Conservation (phyloP, 116 monocot species). For the Dioscorea cayenensis region DNA sequence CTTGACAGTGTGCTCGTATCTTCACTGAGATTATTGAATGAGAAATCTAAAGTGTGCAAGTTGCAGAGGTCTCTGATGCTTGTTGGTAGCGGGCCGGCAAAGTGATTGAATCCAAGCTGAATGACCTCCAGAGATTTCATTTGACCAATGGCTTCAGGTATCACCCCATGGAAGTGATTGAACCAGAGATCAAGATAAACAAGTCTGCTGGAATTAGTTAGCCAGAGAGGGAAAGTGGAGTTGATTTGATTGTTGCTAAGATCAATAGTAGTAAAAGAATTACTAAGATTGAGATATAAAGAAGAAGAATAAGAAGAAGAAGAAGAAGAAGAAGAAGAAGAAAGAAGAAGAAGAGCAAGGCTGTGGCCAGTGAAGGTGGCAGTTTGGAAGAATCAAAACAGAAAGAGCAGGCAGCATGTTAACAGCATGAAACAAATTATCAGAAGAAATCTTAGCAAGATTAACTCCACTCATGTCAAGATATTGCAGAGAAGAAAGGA, state of each 20-base stretch:
- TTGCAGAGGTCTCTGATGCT: neutral
- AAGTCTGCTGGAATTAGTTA: slow-evolving; percentile 6
- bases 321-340: too few species aligned
- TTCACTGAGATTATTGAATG: neutral
- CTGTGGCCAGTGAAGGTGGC: neutral
- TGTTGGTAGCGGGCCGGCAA: neutral
- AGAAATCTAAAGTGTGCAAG: neutral
- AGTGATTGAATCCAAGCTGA: neutral
- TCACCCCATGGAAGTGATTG: neutral
- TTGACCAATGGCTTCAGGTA: slow-evolving; percentile 7
- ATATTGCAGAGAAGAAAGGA: slow-evolving; percentile 7
- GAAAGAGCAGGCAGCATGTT: slow-evolving; percentile 9
- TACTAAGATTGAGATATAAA: slow-evolving; percentile 8
- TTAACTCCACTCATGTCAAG: slow-evolving; percentile 6
- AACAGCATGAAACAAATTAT: slow-evolving; percentile 10
- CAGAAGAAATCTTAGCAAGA: neutral
- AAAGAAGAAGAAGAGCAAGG: neutral
- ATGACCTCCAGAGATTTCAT: neutral
- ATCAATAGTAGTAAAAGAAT: slow-evolving; percentile 12
- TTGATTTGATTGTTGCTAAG: slow-evolving; percentile 1
- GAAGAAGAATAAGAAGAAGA: neutral
- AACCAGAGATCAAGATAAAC: neutral
- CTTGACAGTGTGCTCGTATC: too few species aligned
- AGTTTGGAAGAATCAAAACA: neutral
- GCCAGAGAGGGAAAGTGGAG: slow-evolving; percentile 12